Evolutionary conservation across 306 rosid genomes (phyloP).

Genomic region (Sesbania bispinosa): DNA sequence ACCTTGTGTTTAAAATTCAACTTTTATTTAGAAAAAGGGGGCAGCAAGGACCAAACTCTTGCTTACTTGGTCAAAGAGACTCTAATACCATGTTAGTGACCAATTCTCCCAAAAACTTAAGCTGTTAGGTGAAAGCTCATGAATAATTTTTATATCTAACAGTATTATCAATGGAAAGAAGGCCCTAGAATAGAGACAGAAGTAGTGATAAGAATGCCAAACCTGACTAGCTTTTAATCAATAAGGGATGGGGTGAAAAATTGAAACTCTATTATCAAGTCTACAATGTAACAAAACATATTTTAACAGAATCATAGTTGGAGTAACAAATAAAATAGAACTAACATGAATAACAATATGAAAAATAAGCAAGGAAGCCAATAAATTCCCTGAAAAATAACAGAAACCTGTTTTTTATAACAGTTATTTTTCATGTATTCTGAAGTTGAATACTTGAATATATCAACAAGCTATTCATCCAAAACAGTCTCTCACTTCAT

Average conservation of each 20-base stretch:
- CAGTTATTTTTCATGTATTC: not conserved
- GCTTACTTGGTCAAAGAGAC: not conserved
- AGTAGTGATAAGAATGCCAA: conserved; percentile 3
- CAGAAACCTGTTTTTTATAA: not conserved
- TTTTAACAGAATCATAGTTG: not conserved
- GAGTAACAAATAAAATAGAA: conserved; percentile 6
- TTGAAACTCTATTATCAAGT: not conserved
- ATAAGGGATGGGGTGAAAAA: not conserved
- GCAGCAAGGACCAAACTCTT: not conserved
- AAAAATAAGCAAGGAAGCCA: not conserved
- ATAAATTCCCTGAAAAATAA: not conserved
- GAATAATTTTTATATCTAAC: not conserved
- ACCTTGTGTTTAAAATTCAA: not conserved
- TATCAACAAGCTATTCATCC: not conserved
- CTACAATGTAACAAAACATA: conserved; percentile 5
- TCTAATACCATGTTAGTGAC: not conserved
- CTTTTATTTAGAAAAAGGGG: not conserved
- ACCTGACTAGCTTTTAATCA: not conserved
- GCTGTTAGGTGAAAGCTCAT: not conserved
- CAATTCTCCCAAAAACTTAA: not conserved
- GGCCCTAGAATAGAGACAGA: not conserved
- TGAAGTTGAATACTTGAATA: not conserved
- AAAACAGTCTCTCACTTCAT: not conserved
- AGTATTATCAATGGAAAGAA: not conserved
- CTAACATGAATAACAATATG: not conserved